phyloP scores from a whole-genome alignment of 1,284 basidiomycete genomes.

The Caloboletus firmus region DNA sequence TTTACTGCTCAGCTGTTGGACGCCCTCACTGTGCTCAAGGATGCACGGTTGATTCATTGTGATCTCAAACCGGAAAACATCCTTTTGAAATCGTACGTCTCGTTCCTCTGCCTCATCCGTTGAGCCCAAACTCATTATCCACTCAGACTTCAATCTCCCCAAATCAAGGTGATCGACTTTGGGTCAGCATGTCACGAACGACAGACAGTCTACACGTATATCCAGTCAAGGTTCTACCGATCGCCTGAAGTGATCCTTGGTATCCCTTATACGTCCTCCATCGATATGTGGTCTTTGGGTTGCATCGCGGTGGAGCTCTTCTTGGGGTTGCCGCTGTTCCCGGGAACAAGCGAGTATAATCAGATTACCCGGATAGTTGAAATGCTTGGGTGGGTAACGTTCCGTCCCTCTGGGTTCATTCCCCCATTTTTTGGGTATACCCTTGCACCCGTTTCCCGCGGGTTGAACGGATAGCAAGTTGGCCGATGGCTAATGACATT shows the following conservation, averaged over 20 bases:
- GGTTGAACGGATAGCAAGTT: neutral
- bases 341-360: conserved; percentile 99
- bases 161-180: conserved; percentile 99
- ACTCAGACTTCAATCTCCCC: conserved; percentile 87
- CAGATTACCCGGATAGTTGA: conserved; percentile 96
- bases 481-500: conserved; percentile 2
- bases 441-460: neutral
- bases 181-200: conserved; percentile 98
- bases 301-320: conserved; percentile 98
- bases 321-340: conserved; percentile 93
- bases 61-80: conserved; percentile 99
- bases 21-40: conserved; percentile 89
- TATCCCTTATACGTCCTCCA: conserved; percentile 90
- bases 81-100: conserved; percentile 83
- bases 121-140: conserved; percentile 2
- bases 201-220: conserved; percentile 99
- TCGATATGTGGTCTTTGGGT: conserved; percentile 95
- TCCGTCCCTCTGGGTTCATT: neutral
- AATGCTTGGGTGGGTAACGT: conserved; percentile 85
- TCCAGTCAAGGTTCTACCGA: conserved; percentile 98
- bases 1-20: conserved; percentile 97
- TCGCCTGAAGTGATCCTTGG: conserved; percentile 97
- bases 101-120: neutral
- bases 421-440: conserved; percentile 8
- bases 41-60: conserved; percentile 95